phyloP scores from a whole-genome alignment of 805 yeast species.

The Sugiyamaella mastotermitis region DNA sequence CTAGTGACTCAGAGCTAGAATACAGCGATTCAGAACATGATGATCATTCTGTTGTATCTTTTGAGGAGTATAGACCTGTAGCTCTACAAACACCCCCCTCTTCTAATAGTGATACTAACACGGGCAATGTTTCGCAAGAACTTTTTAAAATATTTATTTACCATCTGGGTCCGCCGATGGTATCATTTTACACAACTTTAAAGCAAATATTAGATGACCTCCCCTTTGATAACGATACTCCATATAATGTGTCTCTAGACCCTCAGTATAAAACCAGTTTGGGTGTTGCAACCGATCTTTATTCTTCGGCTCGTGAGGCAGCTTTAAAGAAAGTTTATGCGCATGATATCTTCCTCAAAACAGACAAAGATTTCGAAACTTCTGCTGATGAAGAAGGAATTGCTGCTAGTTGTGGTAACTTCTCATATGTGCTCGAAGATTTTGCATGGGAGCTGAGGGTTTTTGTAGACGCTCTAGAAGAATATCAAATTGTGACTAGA shows the following conservation, averaged over 20 bases:
- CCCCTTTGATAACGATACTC: constrained; percentile 43
- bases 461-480: constrained; percentile 41
- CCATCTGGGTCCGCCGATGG: constrained; percentile 67
- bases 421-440: constrained; percentile 57
- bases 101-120: not conserved
- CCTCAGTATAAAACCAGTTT: constrained; percentile 38
- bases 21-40: no score
- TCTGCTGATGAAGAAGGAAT: constrained; percentile 67
- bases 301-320: constrained; percentile 47
- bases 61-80: constrained; percentile 2
- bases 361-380: constrained; percentile 29
- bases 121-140: constrained; percentile 26
- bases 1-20: not conserved
- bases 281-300: constrained; percentile 46
- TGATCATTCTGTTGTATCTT: constrained; percentile 4
- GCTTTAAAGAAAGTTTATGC: constrained; percentile 56
- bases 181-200: constrained; percentile 58
- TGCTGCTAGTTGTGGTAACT: constrained; percentile 79
- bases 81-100: not conserved
- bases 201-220: constrained; percentile 53
- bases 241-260: constrained; percentile 35
- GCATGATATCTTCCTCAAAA: constrained; percentile 46
- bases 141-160: constrained; percentile 61
- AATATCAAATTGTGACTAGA: constrained; percentile 28
- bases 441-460: constrained; percentile 52